Evolutionary conservation across 2,329 filamentous ascomycete species (phyloP), one percentile per base, ranked within the genome.

Genomic region (Dactylellina sp.): DNA sequence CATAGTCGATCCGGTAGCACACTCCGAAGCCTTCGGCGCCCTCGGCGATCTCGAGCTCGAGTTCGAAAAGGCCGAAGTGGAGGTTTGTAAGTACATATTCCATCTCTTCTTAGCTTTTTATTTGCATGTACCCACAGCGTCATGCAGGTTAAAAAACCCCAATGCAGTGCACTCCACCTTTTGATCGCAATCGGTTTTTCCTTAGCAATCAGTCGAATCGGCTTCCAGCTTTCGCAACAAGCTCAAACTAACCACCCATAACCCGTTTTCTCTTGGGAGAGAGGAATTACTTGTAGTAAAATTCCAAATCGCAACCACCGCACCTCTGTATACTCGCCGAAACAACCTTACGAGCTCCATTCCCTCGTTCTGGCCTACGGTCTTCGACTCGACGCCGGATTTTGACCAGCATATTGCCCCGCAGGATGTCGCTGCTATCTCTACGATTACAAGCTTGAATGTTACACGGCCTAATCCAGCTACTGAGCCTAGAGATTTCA

Each of bases 351-450:
- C 95, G 76, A 82, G 86, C 76, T 85, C 89, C 79, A 93, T 97
- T 80, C 87, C 88, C 78, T 88, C 91, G 83, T 99, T 98, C 87
- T 98, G 95, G 95, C 86, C 91, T n/a, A 87, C 96, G 70, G 93
- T 97, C 66, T 86, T 98, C 81, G 91, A 96, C 90, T 93, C 83
- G 25, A 60, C 22, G 7, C 85, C 87, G 50, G 92, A 97, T 76
- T 87, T 99, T 78, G 93, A 97, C 83, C 89, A 92, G 82, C 93
- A 89, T 85, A 90, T 98, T 80, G 89, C 92, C 80, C 90, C 92
- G 46, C 86, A 87, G 53, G 94, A 98, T 83, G 88, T 89, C 12
- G 86, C 86, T 7, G 83, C 95, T 75, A 86, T 98, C 71, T 85
- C 87, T 42, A 84, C 86, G 61, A 88, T 98, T 66, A 86, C 84